Conservation (phyloP, 2,329 filamentous ascomycete genomes). For the Onygenales sp. region DNA sequence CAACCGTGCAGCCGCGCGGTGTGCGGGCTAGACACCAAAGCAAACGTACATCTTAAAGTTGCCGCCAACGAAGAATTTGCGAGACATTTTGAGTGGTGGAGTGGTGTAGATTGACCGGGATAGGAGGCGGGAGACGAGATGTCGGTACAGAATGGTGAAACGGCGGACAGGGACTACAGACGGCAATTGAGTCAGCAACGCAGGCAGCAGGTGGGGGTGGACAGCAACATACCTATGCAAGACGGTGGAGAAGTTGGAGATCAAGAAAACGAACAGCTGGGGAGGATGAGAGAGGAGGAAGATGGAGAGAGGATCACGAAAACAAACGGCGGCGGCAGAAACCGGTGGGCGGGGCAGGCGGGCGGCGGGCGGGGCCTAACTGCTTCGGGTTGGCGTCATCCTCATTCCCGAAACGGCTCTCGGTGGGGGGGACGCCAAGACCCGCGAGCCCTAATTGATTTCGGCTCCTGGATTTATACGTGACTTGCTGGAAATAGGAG, state of each 20-base stretch:
- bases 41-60: constrained; percentile 95
- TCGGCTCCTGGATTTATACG: too few relatives aligned
- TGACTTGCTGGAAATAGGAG: too few relatives aligned
- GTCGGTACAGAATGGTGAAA: not conserved
- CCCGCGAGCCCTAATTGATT: too few relatives aligned
- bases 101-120: not conserved
- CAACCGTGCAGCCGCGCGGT: constrained; percentile 13
- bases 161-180: not conserved
- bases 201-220: not conserved
- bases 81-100: constrained; percentile 58
- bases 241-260: not conserved
- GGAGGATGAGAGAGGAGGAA: not conserved
- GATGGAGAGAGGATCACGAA: not conserved
- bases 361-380: too few relatives aligned
- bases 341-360: not conserved
- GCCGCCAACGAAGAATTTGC: constrained; percentile 94
- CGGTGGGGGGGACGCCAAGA: too few relatives aligned
- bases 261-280: not conserved
- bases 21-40: constrained; percentile 17
- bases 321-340: not conserved
- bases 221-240: not conserved
- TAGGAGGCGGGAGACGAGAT: not conserved
- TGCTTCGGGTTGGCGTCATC: too few relatives aligned
- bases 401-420: too few relatives aligned
- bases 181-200: not conserved